phyloP scores from a whole-genome alignment of 192 early-diverging fungal genomes.

The Spizellomyces sp. region DNA sequence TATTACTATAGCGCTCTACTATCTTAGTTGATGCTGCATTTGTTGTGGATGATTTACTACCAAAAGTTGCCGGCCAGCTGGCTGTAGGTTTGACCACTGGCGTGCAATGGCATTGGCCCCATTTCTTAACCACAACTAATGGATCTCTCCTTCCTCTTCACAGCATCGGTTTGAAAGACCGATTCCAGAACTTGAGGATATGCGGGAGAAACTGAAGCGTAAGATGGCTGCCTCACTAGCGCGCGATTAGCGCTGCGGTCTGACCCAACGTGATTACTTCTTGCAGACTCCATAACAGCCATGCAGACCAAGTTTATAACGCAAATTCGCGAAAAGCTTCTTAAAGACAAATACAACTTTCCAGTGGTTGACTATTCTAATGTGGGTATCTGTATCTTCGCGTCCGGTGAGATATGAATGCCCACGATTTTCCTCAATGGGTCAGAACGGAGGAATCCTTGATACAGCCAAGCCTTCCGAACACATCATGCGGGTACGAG shows the following conservation, averaged over 20 bases:
- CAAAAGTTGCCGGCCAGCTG: slow-evolving; percentile 58
- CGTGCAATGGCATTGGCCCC: slow-evolving; percentile 1
- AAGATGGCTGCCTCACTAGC: background rate
- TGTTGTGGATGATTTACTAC: slow-evolving; percentile 62
- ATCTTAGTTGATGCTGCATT: slow-evolving; percentile 54
- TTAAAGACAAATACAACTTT: slow-evolving; percentile 45
- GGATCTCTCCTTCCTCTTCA: background rate
- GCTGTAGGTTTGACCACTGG: slow-evolving; percentile 42
- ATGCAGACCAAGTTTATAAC: slow-evolving; percentile 17
- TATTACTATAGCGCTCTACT: slow-evolving; percentile 15
- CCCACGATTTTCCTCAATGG: too few relatives aligned
- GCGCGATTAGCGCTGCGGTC: background rate
- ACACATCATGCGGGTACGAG: slow-evolving; percentile 37
- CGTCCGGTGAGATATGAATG: too few relatives aligned
- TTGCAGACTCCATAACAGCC: background rate
- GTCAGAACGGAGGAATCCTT: slow-evolving; percentile 41
- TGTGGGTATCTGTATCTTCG: slow-evolving; percentile 15
- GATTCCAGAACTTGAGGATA: slow-evolving; percentile 76
- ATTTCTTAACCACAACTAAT: background rate
- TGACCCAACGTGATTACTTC: background rate
- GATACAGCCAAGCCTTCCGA: slow-evolving; percentile 42
- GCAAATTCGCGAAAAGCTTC: slow-evolving; percentile 17
- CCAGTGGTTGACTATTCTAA: slow-evolving; percentile 49
- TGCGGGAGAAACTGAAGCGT: slow-evolving; percentile 27
- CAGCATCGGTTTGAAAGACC: slow-evolving; percentile 75